Evolutionary conservation across 1,284 basidiomycete genomes (phyloP), one percentile per base, ranked within the genome.

Genomic region (Ceratorhiza oryzae-sativae): DNA sequence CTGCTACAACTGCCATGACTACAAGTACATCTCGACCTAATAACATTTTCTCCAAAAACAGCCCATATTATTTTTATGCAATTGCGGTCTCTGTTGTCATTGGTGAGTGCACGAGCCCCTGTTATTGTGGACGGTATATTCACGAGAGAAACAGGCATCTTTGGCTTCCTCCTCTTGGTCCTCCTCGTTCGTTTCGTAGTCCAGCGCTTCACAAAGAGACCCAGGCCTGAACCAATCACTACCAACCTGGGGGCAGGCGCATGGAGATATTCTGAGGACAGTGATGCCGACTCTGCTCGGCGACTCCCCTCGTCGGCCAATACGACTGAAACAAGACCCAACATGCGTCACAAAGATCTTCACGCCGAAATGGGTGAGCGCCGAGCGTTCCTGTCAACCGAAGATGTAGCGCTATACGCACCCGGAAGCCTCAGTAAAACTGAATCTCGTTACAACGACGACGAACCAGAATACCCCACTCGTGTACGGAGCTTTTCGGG

Each of bases 1-100:
- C 78, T n/a, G 71, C 76, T 12, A 75, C 77, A 23, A 56, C 32
- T 39, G 18, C 65, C 8, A 48, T 53, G 12, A 6, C 36, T 4
- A 58, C 67, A n/a, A 46, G 25, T 20, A 41, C 39, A 1, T 23
- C 58, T 41, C 36, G 9, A 12, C 27, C 58, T n/a, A 34, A 10
- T 25, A 49, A n/a, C 42, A 70, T 70, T 27, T 70, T 70, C n/a
- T 34, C 41, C 23, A 56, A 45, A 32, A 32, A 39, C 15, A 70
- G 67, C 30, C 36, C 53, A n/a, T 70, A 70, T 42, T 56, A 42
- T 51, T 23, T 25, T 6, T 70, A 70, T n/a, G 67, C 67, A 9
- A 53, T 68, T 56, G 65, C 32, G 25, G 51, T 68, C 15, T 25
- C 27, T 5, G 51, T 68, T 42, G 65, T 56, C 13, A 51, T 68